These are phyloP conservation scores for Rachicladosporium sp. DNA, from an alignment of 2,329 filamentous ascomycete species.

Conservation along the genomic window DNA sequence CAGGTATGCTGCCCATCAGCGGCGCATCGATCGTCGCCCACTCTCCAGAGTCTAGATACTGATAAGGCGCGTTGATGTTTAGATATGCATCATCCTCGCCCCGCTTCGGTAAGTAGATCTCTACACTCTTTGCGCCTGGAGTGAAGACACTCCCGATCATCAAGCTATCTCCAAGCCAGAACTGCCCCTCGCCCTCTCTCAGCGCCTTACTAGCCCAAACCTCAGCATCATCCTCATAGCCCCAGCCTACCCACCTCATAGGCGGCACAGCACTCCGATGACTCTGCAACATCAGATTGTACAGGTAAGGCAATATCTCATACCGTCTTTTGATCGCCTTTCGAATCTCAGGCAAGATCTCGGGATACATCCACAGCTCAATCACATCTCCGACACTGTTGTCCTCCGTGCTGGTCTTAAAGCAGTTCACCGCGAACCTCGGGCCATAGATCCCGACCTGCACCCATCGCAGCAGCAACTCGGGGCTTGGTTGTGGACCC, in stretches of 20 bases:
- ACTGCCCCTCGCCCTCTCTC: slow-evolving; percentile 55
- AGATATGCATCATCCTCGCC: slow-evolving; percentile 39
- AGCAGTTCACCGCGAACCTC: slow-evolving; percentile 66
- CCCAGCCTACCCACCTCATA: slow-evolving; percentile 63
- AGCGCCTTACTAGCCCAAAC: slow-evolving; percentile 49
- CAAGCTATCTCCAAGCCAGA: slow-evolving; percentile 57
- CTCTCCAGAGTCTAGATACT: slow-evolving; percentile 42
- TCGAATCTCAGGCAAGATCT: slow-evolving; percentile 50
- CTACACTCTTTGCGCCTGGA: slow-evolving; percentile 40
- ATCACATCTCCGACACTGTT: slow-evolving; percentile 60
- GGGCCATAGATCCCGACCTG: slow-evolving; percentile 58
- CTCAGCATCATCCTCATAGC: slow-evolving; percentile 53
- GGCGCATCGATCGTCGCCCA: slow-evolving; percentile 40
- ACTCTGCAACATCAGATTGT: slow-evolving; percentile 50
- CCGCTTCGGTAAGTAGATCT: slow-evolving; percentile 49
- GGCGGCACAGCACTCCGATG: slow-evolving; percentile 51
- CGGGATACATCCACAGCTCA: slow-evolving; percentile 66
- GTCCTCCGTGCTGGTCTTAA: slow-evolving; percentile 56
- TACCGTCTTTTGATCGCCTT: slow-evolving; percentile 58
- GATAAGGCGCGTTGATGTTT: slow-evolving; percentile 50
- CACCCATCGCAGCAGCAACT: slow-evolving; percentile 60
- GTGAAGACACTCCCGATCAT: slow-evolving; percentile 58
- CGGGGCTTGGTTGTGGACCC: slow-evolving; percentile 57
- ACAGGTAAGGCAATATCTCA: slow-evolving; percentile 59
- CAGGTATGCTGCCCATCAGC: slow-evolving; percentile 43